Evolutionary conservation across 2,329 filamentous ascomycete species (phyloP).

Genomic region (Cladosporium halotolerans): DNA sequence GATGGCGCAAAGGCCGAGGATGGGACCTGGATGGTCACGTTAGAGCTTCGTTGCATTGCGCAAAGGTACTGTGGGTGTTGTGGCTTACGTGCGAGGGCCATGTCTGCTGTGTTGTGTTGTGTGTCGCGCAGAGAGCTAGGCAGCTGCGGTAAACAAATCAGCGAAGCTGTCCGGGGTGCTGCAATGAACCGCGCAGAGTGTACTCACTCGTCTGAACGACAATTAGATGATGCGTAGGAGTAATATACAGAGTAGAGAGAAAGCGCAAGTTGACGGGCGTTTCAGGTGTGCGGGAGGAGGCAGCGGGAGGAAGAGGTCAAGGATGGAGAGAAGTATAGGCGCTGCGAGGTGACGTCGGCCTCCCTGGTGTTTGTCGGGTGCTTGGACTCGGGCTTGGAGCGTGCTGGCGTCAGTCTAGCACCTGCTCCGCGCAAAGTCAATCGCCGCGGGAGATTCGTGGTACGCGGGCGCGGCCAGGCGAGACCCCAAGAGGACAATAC

Average conservation of each 20-base stretch:
- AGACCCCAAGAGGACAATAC: too few species aligned
- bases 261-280: slow-evolving; percentile 1
- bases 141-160: slow-evolving; percentile 2
- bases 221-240: not conserved
- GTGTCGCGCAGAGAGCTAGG: not conserved
- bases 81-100: slow-evolving; percentile 5
- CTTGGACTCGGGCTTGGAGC: not conserved
- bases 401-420: not conserved
- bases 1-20: slow-evolving; percentile 52
- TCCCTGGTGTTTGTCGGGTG: too few species aligned
- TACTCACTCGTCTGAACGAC: not conserved
- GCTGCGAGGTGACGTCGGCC: slow-evolving; percentile 1
- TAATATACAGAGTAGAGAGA: not conserved
- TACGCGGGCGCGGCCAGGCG: not conserved
- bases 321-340: not conserved
- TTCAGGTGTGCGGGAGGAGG: slow-evolving; percentile 8
- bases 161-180: not conserved
- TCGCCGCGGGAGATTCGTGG: not conserved
- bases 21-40: slow-evolving; percentile 41
- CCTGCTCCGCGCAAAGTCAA: not conserved
- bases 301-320: slow-evolving; percentile 1
- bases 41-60: not conserved
- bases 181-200: not conserved
- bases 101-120: slow-evolving; percentile 2
- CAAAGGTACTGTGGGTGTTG: not conserved